A percentile compares a stretch with the other conserved stretches of the same genome.
These are phyloP conservation scores for Aureobasidium sp. DNA, from an alignment of 2,329 filamentous ascomycete genomes.

Conservation along the genomic window DNA sequence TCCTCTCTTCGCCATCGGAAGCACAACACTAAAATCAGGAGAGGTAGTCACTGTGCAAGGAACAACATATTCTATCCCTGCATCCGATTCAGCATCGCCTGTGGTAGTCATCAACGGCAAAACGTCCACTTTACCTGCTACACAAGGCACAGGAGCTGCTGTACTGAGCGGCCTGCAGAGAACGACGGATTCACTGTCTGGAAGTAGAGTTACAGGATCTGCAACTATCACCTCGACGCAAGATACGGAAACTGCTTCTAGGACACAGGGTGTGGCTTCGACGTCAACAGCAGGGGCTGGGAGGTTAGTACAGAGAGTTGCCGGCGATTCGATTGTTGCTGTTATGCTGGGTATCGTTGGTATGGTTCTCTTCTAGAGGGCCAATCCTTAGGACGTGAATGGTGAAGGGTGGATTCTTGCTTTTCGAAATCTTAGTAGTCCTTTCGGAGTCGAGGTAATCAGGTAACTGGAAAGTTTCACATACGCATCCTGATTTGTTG, in stretches of 20 bases:
- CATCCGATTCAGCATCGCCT: no score
- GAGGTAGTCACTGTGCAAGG: background rate
- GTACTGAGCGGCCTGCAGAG: background rate
- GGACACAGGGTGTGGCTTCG: background rate
- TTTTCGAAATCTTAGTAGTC: no score
- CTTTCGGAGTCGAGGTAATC: no score
- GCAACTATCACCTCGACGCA: background rate
- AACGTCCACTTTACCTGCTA: background rate
- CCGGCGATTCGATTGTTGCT: background rate
- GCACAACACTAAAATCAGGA: background rate
- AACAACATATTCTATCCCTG: background rate
- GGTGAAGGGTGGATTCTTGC: no score
- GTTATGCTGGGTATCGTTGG: background rate
- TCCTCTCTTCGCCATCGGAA: background rate
- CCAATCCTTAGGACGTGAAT: background rate
- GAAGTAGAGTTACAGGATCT: background rate
- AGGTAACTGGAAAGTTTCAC: no score
- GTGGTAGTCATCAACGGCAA: background rate
- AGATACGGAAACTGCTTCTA: background rate
- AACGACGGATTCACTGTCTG: background rate
- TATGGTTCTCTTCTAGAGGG: background rate
- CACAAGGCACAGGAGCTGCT: background rate
- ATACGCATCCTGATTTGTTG: no score
- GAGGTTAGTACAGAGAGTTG: background rate
- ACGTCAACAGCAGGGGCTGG: background rate